Conservation (phyloP, 2,329 filamentous ascomycete species). For the Colletotrichum sp. region DNA sequence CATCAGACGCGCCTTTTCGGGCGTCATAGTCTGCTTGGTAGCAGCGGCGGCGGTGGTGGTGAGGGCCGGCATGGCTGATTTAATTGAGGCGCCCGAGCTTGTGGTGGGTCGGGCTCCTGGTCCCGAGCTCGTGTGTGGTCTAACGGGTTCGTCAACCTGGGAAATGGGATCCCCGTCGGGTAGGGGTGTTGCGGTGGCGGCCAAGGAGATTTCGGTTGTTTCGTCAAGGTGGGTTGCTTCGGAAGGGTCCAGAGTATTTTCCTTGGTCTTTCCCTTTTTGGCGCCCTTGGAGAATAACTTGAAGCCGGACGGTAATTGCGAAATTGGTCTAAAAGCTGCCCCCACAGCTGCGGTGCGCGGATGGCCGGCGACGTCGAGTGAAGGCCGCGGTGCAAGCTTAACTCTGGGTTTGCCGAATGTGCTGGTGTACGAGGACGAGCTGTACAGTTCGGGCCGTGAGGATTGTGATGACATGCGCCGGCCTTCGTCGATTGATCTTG, state of each 20-base stretch:
- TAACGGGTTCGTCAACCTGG: conserved; percentile 29
- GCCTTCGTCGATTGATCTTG: conserved; percentile 47
- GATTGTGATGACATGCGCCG: conserved; percentile 59
- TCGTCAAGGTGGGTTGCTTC: conserved; percentile 40
- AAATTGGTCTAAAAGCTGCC: conserved; percentile 70
- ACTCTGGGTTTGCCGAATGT: conserved; percentile 75
- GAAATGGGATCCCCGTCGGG: conserved; percentile 35
- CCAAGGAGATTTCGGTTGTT: conserved; percentile 38
- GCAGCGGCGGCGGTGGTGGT: conserved; percentile 41
- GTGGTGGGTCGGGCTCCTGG: conserved; percentile 39
- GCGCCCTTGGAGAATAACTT: conserved; percentile 68
- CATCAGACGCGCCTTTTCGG: conserved; percentile 91
- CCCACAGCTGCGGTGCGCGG: conserved; percentile 53
- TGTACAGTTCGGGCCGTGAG: conserved; percentile 55
- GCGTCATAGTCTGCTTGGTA: conserved; percentile 67
- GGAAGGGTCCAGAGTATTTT: conserved; percentile 31
- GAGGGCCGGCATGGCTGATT: conserved; percentile 38
- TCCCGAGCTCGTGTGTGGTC: conserved; percentile 36
- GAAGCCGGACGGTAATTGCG: conserved; percentile 81
- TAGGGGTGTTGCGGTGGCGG: conserved; percentile 37
- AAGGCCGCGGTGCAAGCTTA: conserved; percentile 87
- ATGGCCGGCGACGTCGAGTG: conserved; percentile 66
- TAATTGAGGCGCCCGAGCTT: conserved; percentile 50
- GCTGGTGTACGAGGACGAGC: conserved; percentile 48
- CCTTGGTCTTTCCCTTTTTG: conserved; percentile 53